A percentile compares a stretch with the other conserved stretches of the same genome.
Evolutionary conservation across 306 rosid genomes (phyloP).

Genomic region (Lathyrus aphaca): DNA sequence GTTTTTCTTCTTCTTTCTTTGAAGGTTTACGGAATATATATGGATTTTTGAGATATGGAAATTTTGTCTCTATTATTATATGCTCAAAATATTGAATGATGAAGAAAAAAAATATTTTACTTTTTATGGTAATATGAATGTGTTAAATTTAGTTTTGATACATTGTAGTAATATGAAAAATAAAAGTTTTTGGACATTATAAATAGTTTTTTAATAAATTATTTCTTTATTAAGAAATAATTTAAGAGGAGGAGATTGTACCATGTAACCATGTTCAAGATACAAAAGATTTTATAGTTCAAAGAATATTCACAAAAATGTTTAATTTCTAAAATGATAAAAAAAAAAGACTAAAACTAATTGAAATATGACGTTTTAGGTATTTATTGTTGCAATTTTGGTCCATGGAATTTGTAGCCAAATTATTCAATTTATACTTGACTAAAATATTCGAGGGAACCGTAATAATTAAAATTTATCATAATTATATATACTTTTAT

Average conservation of each 20-base stretch:
- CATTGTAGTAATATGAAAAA: background rate
- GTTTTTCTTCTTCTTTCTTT: background rate
- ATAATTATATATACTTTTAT: too few relatives aligned
- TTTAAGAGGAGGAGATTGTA: too few relatives aligned
- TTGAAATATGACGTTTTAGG: too few relatives aligned
- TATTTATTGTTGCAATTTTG: background rate
- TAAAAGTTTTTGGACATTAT: background rate
- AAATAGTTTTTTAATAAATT: too few relatives aligned
- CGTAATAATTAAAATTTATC: too few relatives aligned
- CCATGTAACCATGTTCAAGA: too few relatives aligned
- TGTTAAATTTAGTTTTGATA: background rate
- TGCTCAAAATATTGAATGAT: background rate
- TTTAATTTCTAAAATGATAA: too few relatives aligned
- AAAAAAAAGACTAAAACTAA: too few relatives aligned
- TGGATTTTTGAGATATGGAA: background rate
- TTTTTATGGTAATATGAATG: background rate
- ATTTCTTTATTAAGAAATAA: too few relatives aligned
- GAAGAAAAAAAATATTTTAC: background rate
- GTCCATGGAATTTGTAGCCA: background rate
- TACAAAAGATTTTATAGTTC: too few relatives aligned
- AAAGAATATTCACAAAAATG: too few relatives aligned
- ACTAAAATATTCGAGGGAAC: too few relatives aligned
- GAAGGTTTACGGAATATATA: slow-evolving; percentile 8
- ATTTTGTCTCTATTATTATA: background rate
- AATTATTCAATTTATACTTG: background rate